These are phyloP conservation scores for Rubia peregrina DNA, from an alignment of 305 asterid genomes.

Conservation along the genomic window DNA sequence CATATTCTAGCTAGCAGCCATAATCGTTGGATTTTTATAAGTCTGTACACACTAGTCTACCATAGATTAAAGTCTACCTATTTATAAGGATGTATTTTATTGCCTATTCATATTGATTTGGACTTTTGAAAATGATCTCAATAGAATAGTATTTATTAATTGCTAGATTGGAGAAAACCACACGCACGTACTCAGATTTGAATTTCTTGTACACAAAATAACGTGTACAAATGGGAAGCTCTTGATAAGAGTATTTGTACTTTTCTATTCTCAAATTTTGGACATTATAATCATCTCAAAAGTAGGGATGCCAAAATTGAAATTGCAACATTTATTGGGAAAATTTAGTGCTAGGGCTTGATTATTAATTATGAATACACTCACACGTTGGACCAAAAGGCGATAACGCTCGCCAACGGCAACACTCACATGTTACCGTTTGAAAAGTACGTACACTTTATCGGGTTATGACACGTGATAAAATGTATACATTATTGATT, in stretches of 20 bases:
- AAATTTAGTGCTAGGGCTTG: neutral
- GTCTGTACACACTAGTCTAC: neutral
- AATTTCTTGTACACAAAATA: neutral
- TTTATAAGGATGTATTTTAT: neutral
- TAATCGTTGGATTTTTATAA: slow-evolving; percentile 6
- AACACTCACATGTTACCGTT: too few species aligned
- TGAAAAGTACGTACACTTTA: too few species aligned
- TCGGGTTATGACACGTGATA: too few species aligned
- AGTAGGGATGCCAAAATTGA: neutral
- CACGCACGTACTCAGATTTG: neutral
- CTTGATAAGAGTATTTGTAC: neutral
- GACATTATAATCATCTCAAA: neutral
- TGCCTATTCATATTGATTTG: slow-evolving; percentile 10
- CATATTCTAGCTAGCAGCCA: slow-evolving; percentile 12
- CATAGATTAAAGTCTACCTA: neutral
- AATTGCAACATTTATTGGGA: neutral
- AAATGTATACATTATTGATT: too few species aligned
- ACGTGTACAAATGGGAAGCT: neutral
- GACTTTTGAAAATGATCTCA: slow-evolving; percentile 17
- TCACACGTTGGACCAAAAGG: too few species aligned
- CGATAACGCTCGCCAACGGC: too few species aligned
- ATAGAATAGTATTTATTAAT: neutral
- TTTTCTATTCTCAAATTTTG: neutral
- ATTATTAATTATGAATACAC: neutral
- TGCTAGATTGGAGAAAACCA: neutral